These are phyloP conservation scores for Agroathelia rolfsii DNA, from an alignment of 1,284 basidiomycete species.

Conservation along the genomic window DNA sequence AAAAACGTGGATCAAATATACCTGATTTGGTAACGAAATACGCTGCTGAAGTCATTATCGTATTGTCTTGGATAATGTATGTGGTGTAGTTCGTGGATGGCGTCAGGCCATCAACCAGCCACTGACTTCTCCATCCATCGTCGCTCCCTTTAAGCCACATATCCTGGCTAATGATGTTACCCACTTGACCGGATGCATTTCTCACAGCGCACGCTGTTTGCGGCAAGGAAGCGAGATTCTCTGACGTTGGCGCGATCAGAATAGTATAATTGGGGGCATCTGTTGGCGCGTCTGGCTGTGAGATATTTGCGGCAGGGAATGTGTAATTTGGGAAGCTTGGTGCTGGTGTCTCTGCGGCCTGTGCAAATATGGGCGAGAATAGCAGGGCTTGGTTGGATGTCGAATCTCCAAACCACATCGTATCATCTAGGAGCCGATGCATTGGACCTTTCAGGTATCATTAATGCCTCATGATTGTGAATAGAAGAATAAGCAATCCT, in stretches of 20 bases:
- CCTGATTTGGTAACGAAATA: conserved; percentile 64
- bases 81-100: conserved; percentile 65
- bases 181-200: conserved; percentile 21
- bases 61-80: conserved; percentile 43
- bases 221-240: conserved; percentile 31
- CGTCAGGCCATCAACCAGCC: conserved; percentile 46
- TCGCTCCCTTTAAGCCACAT: conserved; percentile 47
- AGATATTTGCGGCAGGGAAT: conserved; percentile 49
- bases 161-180: conserved; percentile 29
- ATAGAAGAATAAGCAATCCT: conserved; percentile 14
- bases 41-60: conserved; percentile 50
- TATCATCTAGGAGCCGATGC: conserved; percentile 30
- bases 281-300: conserved; percentile 31
- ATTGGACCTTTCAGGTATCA: conserved; percentile 29
- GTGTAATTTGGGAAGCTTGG: conserved; percentile 78
- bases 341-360: too few species aligned
- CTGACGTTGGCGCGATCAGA: conserved; percentile 37
- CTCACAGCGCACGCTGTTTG: conserved; percentile 52
- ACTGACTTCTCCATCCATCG: conserved; percentile 58
- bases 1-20: conserved; percentile 26
- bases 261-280: conserved; percentile 43
- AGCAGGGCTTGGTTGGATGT: conserved; percentile 67
- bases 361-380: conserved; percentile 57
- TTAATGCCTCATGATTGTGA: conserved; percentile 11
- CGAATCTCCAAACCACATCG: conserved; percentile 67